phyloP scores from a whole-genome alignment of 306 rosid species.

The Malus sylvestris region DNA sequence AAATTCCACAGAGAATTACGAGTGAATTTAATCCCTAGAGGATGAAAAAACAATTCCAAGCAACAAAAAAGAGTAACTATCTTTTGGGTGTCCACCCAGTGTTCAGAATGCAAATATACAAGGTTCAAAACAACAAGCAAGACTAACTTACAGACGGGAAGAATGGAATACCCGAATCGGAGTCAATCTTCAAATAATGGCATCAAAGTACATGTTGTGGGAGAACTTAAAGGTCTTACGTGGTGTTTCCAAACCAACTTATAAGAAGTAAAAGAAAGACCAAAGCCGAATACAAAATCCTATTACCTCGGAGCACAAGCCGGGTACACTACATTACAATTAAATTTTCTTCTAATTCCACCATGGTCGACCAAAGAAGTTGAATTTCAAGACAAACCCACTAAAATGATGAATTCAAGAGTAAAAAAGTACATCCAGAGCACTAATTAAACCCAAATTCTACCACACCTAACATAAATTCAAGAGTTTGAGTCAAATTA shows the following conservation, averaged over 20 bases:
- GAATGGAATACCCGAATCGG: neutral
- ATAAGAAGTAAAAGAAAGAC: neutral
- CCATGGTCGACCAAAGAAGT: neutral
- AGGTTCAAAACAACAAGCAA: neutral
- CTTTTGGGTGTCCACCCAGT: neutral
- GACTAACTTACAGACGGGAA: neutral
- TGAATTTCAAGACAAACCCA: conserved; percentile 1
- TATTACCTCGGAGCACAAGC: neutral
- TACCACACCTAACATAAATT: neutral
- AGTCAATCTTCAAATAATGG: neutral
- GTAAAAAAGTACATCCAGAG: neutral
- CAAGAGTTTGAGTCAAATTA: conserved; percentile 1
- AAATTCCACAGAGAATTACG: neutral
- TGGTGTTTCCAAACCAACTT: neutral
- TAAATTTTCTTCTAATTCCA: neutral
- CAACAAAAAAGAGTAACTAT: neutral
- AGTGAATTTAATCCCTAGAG: neutral
- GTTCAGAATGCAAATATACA: neutral
- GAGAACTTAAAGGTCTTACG: neutral
- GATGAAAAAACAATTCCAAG: neutral
- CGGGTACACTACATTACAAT: neutral
- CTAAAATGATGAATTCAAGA: conserved; percentile 6
- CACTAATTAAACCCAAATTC: neutral
- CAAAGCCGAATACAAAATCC: neutral
- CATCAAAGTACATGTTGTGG: neutral